Base-by-base conservation (phyloP, 2,329 filamentous ascomycete species). In the Aspergillus vadensis region DNA sequence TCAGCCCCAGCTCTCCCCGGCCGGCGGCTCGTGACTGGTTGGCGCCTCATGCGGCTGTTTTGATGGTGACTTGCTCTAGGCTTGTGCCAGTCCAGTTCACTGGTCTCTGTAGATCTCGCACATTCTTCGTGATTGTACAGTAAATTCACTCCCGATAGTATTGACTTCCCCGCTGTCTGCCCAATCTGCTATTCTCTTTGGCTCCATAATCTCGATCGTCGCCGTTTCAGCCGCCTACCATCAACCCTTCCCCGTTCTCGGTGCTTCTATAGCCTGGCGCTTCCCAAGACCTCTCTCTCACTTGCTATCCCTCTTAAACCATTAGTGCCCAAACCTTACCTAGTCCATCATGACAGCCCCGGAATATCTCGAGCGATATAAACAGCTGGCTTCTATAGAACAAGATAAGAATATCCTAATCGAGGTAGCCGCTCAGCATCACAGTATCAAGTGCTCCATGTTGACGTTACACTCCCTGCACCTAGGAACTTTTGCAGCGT, bases 341-440 rank as follows among this genome's bases (percentile, higher is more conserved):
- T 56, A 53, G 70, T 66, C 60, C 58, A 70, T 61, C 57, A 73
- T 76, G 69, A 70, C 71, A 43, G 69, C 73, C 43, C 68, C 70
- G 52, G 70, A 70, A 54, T 76, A 74, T 61, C 67, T 74, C 41
- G 73, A 80, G 61, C 78, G 79, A 66, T 81, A 79, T 72, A 76
- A 78, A 61, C 74, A 78, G 60, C 63, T 82, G 57, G 75, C 75
- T 57, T 68, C 73, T 27, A 67, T 80, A 59, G 80, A 82, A 63
- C 73, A 81, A 50, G 75, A 75, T 57, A 82, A 81, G 65, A 79
- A 82, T 67, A 73, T 74, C 54, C 71, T 82, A 48, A 82, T 82
- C 62, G 78, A 82, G 72, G 80, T 82, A 73, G 55, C 56, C 55
- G 43, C 39, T 62, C 58, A 59, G 52, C 27, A 55, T 60, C 38